Evolutionary conservation across 2,329 filamentous ascomycete species (phyloP).

Genomic region (Curvularia sp.): DNA sequence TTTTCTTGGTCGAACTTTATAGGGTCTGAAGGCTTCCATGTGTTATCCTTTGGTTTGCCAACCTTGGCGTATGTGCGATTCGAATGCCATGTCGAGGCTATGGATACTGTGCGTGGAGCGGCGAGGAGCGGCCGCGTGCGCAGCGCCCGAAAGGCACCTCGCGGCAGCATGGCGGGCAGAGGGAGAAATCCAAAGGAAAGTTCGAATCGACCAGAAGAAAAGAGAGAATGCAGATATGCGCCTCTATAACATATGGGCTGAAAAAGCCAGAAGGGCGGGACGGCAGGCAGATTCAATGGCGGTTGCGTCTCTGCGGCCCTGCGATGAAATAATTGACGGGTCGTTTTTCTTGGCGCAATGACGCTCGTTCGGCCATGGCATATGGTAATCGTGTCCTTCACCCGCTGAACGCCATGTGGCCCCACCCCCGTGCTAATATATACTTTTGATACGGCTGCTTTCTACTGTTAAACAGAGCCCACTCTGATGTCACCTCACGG

Average conservation of each 20-base stretch:
- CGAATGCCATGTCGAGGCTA: slow-evolving; percentile 40
- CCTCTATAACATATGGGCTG: slow-evolving; percentile 6
- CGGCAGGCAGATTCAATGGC: background rate
- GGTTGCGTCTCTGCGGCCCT: slow-evolving; percentile 10
- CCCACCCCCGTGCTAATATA: slow-evolving; percentile 6
- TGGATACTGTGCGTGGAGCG: slow-evolving; percentile 33
- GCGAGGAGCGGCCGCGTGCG: slow-evolving; percentile 36
- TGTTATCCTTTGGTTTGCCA: slow-evolving; percentile 44
- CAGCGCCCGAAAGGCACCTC: slow-evolving; percentile 46
- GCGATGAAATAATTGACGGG: slow-evolving; percentile 34
- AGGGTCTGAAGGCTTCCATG: slow-evolving; percentile 51
- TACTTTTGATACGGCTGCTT: slow-evolving; percentile 3
- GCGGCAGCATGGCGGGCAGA: slow-evolving; percentile 44
- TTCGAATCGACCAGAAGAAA: slow-evolving; percentile 30
- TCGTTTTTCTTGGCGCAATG: slow-evolving; percentile 20
- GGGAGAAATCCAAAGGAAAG: background rate
- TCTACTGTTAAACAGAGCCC: slow-evolving; percentile 5
- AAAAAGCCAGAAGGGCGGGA: background rate
- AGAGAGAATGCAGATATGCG: slow-evolving; percentile 10
- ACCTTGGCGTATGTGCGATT: slow-evolving; percentile 36
- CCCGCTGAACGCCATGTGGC: slow-evolving; percentile 12
- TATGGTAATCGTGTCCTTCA: slow-evolving; percentile 27
- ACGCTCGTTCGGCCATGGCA: slow-evolving; percentile 12
- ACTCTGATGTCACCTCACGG: slow-evolving; percentile 45
- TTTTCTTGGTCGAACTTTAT: slow-evolving; percentile 48